Percentiles rank a stretch among this genome's conserved stretches.
phyloP scores from a whole-genome alignment of 371 early-diverging fungal species.

The Mortierella sp. region DNA sequence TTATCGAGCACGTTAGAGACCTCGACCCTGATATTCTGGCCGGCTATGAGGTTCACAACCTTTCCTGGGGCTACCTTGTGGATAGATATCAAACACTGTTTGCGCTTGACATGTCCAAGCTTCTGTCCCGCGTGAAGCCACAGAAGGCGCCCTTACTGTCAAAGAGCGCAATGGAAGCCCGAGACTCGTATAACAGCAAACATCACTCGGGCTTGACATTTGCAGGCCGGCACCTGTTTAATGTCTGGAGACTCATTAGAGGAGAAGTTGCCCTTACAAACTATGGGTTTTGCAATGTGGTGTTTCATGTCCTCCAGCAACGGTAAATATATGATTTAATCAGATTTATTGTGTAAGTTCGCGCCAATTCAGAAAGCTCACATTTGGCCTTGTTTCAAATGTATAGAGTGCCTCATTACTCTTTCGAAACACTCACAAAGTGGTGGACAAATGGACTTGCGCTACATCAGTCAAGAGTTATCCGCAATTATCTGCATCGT shows the following conservation, averaged over 20 bases:
- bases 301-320: slow-evolving; percentile 75
- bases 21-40: slow-evolving; percentile 90
- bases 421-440: slow-evolving; percentile 64
- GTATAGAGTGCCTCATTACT: slow-evolving; percentile 74
- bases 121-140: slow-evolving; percentile 35
- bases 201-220: slow-evolving; percentile 74
- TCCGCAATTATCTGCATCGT: slow-evolving; percentile 78
- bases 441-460: slow-evolving; percentile 71
- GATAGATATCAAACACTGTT: slow-evolving; percentile 65
- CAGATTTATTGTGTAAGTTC: background rate
- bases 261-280: slow-evolving; percentile 78
- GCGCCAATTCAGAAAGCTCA: too few species aligned
- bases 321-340: slow-evolving; percentile 60
- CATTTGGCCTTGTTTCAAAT: background rate
- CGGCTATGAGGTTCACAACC: slow-evolving; percentile 87
- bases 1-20: slow-evolving; percentile 64
- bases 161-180: slow-evolving; percentile 38
- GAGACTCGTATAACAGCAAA: slow-evolving; percentile 39
- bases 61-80: slow-evolving; percentile 91
- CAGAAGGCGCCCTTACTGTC: slow-evolving; percentile 53
- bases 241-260: slow-evolving; percentile 89
- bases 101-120: slow-evolving; percentile 40
- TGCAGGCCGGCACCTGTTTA: slow-evolving; percentile 86
- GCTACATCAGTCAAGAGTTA: slow-evolving; percentile 68
- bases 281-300: slow-evolving; percentile 83